Base-by-base conservation (phyloP, 202 grass and related monocot genomes). In the Bolboschoenoplectus hybrid region DNA sequence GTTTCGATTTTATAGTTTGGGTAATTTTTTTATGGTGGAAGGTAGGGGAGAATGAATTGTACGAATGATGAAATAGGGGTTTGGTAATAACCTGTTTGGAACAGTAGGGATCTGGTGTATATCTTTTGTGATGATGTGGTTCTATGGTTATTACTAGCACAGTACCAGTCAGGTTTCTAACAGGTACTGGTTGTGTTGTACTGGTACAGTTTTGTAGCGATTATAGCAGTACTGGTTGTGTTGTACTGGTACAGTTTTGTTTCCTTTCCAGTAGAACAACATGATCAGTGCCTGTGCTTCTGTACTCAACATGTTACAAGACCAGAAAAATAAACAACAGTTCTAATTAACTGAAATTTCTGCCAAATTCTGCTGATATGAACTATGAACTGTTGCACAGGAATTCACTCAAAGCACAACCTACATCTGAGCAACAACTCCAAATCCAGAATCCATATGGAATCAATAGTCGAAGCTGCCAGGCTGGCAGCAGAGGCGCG, bases 391-490 rank as follows among this genome's bases (percentile, higher is more conserved):
- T 26, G 41, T 44, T 80, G 36, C 44, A 13, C 55, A 80, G 76
- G 76, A 43, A 80, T 80, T 80, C 76, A 61, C 76, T 72, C 82
- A 6, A 84, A 71, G 65, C 82, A 84, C 14, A 43, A 19, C 6
- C 9, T 41, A n/a, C 47, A 71, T 16, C 50, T 66, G 20, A 84
- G 51, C 49, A 84, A 41, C 8, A 84, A 52, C 13, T 52, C 46
- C 13, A 84, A 84, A 55, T 84, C 82, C 14, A 87, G 90, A 45
- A 91, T 97, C 16, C 85, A 86, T 45, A 67, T 93, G 56, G 97
- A 97, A 58, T 94, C 95, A 43, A 94, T 99, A 64, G 85, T 81
- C 20, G 97, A 99, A 41, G 92, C 97, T 9, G 91, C 93, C 7
- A 94, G 86, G 45, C 91, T 93, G 0, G 93, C 97, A 3, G 83